phyloP scores from a whole-genome alignment of 176 grass and related monocot genomes.

The Rhynchospora tenuis region DNA sequence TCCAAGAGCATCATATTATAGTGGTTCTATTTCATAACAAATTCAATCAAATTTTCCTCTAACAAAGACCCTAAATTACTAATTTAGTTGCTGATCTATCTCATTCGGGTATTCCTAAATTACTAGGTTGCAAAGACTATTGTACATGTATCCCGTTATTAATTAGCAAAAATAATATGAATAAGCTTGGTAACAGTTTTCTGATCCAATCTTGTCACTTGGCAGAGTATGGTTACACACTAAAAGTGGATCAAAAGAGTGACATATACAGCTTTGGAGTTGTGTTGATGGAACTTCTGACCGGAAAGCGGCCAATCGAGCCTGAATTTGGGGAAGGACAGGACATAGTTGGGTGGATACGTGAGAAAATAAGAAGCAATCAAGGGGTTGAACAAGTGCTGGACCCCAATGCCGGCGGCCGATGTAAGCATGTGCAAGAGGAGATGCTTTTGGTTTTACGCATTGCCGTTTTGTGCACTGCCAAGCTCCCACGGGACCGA shows the following conservation, averaged over 20 bases:
- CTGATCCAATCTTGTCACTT: background rate
- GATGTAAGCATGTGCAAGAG: slow-evolving; percentile 72
- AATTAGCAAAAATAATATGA: background rate
- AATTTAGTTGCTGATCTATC: too few relatives aligned
- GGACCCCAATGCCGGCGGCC: slow-evolving; percentile 49
- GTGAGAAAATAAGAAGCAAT: slow-evolving; percentile 57
- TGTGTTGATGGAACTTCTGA: slow-evolving; percentile 91
- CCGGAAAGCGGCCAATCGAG: slow-evolving; percentile 60
- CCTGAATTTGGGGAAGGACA: slow-evolving; percentile 70
- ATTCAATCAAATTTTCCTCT: background rate
- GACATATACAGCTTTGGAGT: slow-evolving; percentile 97
- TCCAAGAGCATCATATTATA: background rate
- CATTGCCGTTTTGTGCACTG: slow-evolving; percentile 92
- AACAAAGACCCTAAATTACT: too few relatives aligned
- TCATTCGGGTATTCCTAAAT: too few relatives aligned
- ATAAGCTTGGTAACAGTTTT: background rate
- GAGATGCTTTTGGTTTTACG: slow-evolving; percentile 92
- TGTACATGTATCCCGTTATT: background rate
- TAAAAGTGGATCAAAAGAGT: slow-evolving; percentile 98
- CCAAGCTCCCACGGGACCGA: slow-evolving; percentile 60
- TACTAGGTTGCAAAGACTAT: background rate
- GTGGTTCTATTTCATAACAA: background rate
- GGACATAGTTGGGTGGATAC: slow-evolving; percentile 79
- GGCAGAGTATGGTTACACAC: slow-evolving; percentile 89
- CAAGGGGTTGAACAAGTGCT: slow-evolving; percentile 47